phyloP scores from a whole-genome alignment of 2,329 filamentous ascomycete genomes.

The Fusarium sacchari region DNA sequence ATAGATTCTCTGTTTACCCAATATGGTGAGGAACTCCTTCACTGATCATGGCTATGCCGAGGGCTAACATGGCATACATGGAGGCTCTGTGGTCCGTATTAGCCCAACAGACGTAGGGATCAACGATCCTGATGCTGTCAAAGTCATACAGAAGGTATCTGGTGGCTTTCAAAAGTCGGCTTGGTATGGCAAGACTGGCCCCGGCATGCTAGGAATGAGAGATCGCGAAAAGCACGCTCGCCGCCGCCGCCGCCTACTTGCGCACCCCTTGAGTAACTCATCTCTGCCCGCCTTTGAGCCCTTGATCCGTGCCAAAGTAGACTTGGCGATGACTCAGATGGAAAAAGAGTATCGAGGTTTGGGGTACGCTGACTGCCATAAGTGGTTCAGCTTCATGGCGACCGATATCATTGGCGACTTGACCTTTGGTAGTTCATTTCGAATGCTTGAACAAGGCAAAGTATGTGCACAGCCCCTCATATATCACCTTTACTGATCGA shows the following conservation, averaged over 20 bases:
- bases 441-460: neutral
- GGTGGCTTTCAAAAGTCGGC: neutral
- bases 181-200: neutral
- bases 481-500: rapidly evolving
- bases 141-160: neutral
- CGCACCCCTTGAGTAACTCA: neutral
- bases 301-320: neutral
- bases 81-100: neutral
- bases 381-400: conserved; percentile 11
- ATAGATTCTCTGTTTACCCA: neutral
- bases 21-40: neutral
- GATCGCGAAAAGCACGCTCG: neutral
- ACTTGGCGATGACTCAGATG: neutral
- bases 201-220: conserved; percentile 1
- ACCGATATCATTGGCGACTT: conserved; percentile 7
- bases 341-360: neutral
- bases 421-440: neutral
- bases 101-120: neutral
- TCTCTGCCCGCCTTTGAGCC: neutral
- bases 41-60: rapidly evolving
- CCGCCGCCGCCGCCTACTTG: neutral
- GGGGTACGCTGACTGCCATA: neutral
- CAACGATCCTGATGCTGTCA: neutral
- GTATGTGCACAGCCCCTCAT: neutral
- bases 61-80: neutral